Percentiles rank a stretch among this genome's conserved stretches.
phyloP scores from a whole-genome alignment of 2,329 filamentous ascomycete genomes.

The Metarhizium brunneum region DNA sequence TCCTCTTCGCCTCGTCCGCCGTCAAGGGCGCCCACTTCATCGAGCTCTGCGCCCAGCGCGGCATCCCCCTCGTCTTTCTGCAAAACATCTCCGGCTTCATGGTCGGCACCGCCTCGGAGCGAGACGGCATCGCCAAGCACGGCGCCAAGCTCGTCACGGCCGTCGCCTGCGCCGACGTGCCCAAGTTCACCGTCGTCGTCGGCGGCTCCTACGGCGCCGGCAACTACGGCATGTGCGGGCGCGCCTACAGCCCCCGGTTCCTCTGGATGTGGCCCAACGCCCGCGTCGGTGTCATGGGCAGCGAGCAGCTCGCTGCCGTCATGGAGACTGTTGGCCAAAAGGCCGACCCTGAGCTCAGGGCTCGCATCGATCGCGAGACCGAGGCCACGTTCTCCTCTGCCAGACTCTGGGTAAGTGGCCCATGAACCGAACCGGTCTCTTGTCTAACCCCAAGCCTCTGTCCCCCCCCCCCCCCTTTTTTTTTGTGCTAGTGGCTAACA shows the following conservation, averaged over 20 bases:
- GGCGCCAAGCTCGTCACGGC: conserved; percentile 95
- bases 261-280: conserved; percentile 98
- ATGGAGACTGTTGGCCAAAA: conserved; percentile 91
- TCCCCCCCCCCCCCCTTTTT: background rate
- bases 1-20: conserved; percentile 80
- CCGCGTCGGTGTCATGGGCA: conserved; percentile 92
- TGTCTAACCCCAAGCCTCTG: conserved; percentile 1
- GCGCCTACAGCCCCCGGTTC: conserved; percentile 85
- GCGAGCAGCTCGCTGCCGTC: conserved; percentile 81
- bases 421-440: background rate
- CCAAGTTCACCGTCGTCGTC: conserved; percentile 96
- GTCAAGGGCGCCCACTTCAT: conserved; percentile 97
- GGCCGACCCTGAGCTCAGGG: conserved; percentile 70
- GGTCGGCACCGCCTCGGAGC: conserved; percentile 88
- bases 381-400: conserved; percentile 84
- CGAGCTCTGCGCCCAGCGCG: conserved; percentile 83
- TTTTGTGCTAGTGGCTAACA: background rate
- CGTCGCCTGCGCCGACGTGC: conserved; percentile 86
- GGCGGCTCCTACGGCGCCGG: conserved; percentile 87
- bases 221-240: conserved; percentile 97
- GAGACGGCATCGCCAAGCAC: conserved; percentile 94
- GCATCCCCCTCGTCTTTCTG: conserved; percentile 83
- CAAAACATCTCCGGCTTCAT: conserved; percentile 99
- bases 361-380: conserved; percentile 81
- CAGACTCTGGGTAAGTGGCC: conserved; percentile 64